Conservation (phyloP, 2,329 filamentous ascomycete species). For the Lachnellula subtilissima region DNA sequence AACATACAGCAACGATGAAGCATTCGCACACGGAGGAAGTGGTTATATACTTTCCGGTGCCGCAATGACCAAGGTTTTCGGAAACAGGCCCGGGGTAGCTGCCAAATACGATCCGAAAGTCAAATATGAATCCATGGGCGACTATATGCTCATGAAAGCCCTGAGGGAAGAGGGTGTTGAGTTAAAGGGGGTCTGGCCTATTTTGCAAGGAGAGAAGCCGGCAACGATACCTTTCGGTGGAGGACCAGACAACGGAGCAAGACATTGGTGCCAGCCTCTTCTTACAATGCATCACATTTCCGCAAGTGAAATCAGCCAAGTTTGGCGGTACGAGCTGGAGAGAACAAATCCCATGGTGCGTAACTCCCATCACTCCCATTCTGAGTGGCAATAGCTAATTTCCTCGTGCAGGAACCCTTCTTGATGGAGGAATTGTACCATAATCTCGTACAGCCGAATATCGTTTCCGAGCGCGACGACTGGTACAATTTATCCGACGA, state of each 20-base stretch:
- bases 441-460: conserved; percentile 40
- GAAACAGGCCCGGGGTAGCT: conserved; percentile 38
- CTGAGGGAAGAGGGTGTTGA: conserved; percentile 41
- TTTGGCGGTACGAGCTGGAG: conserved; percentile 48
- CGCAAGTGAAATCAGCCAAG: conserved; percentile 44
- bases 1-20: conserved; percentile 37
- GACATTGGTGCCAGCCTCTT: conserved; percentile 50
- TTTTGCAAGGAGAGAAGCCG: conserved; percentile 51
- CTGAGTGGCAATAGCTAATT: conserved; percentile 1
- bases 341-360: conserved; percentile 4
- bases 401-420: conserved; percentile 36
- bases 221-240: conserved; percentile 41
- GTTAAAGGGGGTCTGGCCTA: conserved; percentile 44
- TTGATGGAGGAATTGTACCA: conserved; percentile 47
- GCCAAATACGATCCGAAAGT: conserved; percentile 42
- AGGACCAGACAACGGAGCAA: conserved; percentile 26
- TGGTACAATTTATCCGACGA: conserved; percentile 51
- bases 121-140: conserved; percentile 44
- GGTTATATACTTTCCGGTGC: conserved; percentile 48
- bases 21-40: conserved; percentile 52
- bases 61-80: conserved; percentile 44
- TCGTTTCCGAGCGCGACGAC: conserved; percentile 38
- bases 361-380: conserved; percentile 21
- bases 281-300: conserved; percentile 53
- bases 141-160: conserved; percentile 43